These are phyloP conservation scores for Trametes coccinea DNA, from an alignment of 768 basidiomycete genomes.

Conservation along the genomic window DNA sequence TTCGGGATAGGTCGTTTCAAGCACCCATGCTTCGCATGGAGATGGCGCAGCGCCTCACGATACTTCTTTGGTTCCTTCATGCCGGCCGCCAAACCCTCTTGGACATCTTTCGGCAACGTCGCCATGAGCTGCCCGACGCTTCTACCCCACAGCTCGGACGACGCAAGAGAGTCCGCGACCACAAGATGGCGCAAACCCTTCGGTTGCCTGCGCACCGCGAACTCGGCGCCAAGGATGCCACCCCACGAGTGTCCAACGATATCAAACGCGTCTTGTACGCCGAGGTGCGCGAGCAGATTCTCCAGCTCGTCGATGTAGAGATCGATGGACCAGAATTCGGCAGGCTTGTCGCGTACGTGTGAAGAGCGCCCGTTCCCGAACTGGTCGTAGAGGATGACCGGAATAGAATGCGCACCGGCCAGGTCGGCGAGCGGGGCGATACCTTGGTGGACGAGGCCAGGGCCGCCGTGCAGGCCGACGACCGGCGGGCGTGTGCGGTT, in stretches of 20 bases:
- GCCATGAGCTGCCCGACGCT: conserved; percentile 41
- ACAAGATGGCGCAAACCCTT: conserved; percentile 44
- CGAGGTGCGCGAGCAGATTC: conserved; percentile 47
- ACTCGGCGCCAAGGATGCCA: conserved; percentile 49
- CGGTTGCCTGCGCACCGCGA: conserved; percentile 41
- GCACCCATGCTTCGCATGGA: conserved; percentile 46
- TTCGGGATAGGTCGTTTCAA: conserved; percentile 44
- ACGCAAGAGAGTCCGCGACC: conserved; percentile 45
- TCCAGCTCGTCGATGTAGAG: conserved; percentile 57
- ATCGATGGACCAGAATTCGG: conserved; percentile 46
- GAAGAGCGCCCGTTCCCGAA: conserved; percentile 49
- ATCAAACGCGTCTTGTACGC: conserved; percentile 42
- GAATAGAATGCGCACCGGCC: conserved; percentile 32
- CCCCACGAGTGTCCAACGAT: conserved; percentile 62
- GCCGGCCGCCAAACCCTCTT: conserved; percentile 42
- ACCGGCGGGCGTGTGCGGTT: conserved; percentile 38
- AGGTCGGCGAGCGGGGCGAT: conserved; percentile 42
- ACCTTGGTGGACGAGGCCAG: conserved; percentile 44
- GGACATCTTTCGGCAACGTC: conserved; percentile 41
- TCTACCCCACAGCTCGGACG: conserved; percentile 43
- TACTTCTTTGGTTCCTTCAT: conserved; percentile 44
- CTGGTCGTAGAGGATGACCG: conserved; percentile 54
- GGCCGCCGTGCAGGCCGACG: conserved; percentile 50
- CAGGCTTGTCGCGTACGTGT: conserved; percentile 38
- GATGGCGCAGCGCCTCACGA: conserved; percentile 39